A percentile compares a stretch with the other conserved stretches of the same genome.
phyloP scores from a whole-genome alignment of 768 basidiomycete species.

The Tricholomella constricta region DNA sequence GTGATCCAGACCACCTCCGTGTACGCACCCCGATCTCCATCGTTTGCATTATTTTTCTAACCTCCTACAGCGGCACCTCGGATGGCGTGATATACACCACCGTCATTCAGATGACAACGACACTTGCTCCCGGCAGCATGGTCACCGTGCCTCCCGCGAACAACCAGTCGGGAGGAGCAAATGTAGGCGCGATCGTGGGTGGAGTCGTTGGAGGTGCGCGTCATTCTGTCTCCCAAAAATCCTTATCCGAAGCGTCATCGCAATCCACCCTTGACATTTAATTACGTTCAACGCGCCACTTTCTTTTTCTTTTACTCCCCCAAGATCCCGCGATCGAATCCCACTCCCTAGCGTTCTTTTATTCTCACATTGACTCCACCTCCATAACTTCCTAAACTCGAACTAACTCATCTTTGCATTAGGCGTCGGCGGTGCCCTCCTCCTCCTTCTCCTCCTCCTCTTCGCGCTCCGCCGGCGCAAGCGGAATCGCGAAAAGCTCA shows the following conservation, averaged over 20 bases:
- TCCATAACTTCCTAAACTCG: not conserved
- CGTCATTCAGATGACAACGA: slow-evolving; percentile 26
- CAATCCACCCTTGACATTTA: not conserved
- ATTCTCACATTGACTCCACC: not conserved
- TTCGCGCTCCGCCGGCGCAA: slow-evolving; percentile 30
- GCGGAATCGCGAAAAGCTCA: slow-evolving; percentile 19
- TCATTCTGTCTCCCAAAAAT: not conserved
- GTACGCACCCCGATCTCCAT: not conserved
- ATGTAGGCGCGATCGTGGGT: slow-evolving; percentile 50
- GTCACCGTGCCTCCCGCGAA: slow-evolving; percentile 10
- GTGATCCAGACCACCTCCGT: slow-evolving; percentile 4
- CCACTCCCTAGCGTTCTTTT: not conserved
- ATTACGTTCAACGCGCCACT: not conserved
- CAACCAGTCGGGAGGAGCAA: slow-evolving; percentile 7
- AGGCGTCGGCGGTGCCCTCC: slow-evolving; percentile 32
- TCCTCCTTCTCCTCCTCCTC: slow-evolving; percentile 24
- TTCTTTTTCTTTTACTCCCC: not conserved
- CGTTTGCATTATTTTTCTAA: not conserved
- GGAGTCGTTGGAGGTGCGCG: slow-evolving; percentile 50
- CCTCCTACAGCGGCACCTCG: slow-evolving; percentile 3
- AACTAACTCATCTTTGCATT: not conserved
- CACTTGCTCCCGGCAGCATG: slow-evolving; percentile 25
- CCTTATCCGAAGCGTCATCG: no score
- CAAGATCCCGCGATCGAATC: no score
- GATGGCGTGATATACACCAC: slow-evolving; percentile 33